Conservation (phyloP, 192 early-diverging fungal genomes). For the Ambispora gerdemannii region DNA sequence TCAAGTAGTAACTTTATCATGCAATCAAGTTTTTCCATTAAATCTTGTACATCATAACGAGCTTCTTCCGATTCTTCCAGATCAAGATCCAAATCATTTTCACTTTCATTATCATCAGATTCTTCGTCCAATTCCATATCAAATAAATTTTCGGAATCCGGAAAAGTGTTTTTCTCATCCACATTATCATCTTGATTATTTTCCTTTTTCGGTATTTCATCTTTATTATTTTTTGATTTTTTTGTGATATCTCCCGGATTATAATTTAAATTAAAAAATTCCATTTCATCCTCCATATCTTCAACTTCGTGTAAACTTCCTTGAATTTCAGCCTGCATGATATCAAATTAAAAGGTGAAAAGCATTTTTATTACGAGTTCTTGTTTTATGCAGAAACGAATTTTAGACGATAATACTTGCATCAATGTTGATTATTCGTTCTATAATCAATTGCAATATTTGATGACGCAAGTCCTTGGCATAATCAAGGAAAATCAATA, state of each 20-base stretch:
- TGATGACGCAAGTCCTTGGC: conserved; percentile 66
- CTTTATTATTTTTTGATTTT: neutral
- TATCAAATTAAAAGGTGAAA: neutral
- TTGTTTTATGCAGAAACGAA: conserved; percentile 4
- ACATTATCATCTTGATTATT: conserved; percentile 36
- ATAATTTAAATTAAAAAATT: neutral
- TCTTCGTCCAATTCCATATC: conserved; percentile 41
- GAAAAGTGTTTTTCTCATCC: neutral
- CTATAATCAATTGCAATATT: conserved; percentile 72
- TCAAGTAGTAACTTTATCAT: conserved; percentile 66
- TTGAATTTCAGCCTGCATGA: conserved; percentile 78
- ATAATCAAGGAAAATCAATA: conserved; percentile 74
- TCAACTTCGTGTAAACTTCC: conserved; percentile 83
- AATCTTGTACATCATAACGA: conserved; percentile 47
- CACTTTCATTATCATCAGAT: conserved; percentile 47
- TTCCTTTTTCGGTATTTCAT: conserved; percentile 30
- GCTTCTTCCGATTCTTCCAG: conserved; percentile 41
- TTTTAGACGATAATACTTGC: conserved; percentile 47
- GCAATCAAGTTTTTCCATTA: conserved; percentile 70
- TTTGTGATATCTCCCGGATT: neutral
- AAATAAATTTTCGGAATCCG: conserved; percentile 34
- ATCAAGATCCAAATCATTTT: conserved; percentile 37
- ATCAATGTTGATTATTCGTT: conserved; percentile 86
- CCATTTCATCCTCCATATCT: conserved; percentile 50
- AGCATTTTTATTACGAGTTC: neutral